Conservation (phyloP, 148 eudicot species). For the Heliamphora exappendiculata region DNA sequence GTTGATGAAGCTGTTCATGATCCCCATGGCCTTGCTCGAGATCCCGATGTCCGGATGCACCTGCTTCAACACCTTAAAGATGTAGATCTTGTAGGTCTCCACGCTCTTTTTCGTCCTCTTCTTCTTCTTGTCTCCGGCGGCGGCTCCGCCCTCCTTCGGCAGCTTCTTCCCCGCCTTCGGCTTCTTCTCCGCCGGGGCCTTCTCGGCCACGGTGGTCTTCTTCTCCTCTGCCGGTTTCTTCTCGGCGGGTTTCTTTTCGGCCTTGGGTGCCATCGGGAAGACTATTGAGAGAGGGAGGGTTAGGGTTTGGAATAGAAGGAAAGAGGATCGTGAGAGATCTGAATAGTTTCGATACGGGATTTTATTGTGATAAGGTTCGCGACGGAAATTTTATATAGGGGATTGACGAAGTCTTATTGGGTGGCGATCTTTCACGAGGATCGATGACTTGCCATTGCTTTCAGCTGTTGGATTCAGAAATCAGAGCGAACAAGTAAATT, state of each 20-base stretch:
- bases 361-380: no score
- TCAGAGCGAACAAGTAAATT: not conserved
- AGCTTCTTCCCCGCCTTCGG: conserved; percentile 31
- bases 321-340: no score
- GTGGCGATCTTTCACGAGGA: not conserved
- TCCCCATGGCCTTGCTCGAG: conserved; percentile 48
- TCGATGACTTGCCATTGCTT: conserved; percentile 1
- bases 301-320: not conserved
- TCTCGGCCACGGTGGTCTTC: conserved; percentile 20
- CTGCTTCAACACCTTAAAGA: conserved; percentile 45
- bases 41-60: conserved; percentile 43
- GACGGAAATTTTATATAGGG: conserved; percentile 8
- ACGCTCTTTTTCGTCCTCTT: conserved; percentile 33
- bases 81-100: conserved; percentile 45
- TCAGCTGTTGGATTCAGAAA: not conserved
- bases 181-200: conserved; percentile 33
- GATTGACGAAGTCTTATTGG: conserved; percentile 11
- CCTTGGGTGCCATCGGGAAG: conserved; percentile 21
- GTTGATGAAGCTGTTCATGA: conserved; percentile 43
- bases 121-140: conserved; percentile 32
- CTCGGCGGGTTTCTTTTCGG: conserved; percentile 24
- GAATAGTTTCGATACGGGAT: not conserved
- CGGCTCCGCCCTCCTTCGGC: conserved; percentile 18
- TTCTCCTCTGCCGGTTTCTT: conserved; percentile 22
- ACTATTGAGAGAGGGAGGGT: not conserved